These are phyloP conservation scores for Kodamaea anthophila DNA, from an alignment of 1,139 yeast species.

Conservation along the genomic window DNA sequence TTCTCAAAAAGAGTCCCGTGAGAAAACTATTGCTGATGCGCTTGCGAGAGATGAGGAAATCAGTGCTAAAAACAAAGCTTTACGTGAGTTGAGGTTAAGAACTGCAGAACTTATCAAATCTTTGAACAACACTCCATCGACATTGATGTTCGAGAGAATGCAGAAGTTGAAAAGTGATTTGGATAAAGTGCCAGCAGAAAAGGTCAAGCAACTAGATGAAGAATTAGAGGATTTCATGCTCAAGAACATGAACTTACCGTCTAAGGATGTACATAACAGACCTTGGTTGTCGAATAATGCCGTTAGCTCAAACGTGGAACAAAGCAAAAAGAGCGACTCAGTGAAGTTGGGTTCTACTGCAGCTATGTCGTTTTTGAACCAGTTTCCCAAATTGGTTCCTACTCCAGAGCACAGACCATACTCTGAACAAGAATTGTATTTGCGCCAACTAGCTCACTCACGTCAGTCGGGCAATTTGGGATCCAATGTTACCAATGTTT, in stretches of 20 bases:
- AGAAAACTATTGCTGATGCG: constrained; percentile 39
- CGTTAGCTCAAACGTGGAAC: not conserved
- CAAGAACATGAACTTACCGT: constrained; percentile 31
- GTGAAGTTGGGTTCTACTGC: constrained; percentile 25
- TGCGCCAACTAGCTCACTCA: constrained; percentile 58
- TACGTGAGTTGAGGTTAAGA: constrained; percentile 30
- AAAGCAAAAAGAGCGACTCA: constrained; percentile 5
- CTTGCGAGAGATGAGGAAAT: constrained; percentile 41
- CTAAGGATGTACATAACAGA: constrained; percentile 22
- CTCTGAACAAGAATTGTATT: constrained; percentile 66
- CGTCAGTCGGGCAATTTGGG: constrained; percentile 54
- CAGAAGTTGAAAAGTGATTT: constrained; percentile 27
- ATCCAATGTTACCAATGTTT: constrained; percentile 55
- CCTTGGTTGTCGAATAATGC: constrained; percentile 26
- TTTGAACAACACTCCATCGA: constrained; percentile 33
- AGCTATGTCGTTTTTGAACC: constrained; percentile 23
- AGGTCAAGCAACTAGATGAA: constrained; percentile 37
- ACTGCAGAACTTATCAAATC: constrained; percentile 24
- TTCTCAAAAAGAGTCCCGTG: constrained; percentile 30
- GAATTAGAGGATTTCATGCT: constrained; percentile 38
- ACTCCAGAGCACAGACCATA: constrained; percentile 47
- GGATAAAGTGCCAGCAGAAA: constrained; percentile 22
- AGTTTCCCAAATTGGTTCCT: constrained; percentile 38
- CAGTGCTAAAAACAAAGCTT: constrained; percentile 28
- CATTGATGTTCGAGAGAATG: constrained; percentile 26